These are phyloP conservation scores for Pleodorina starrii DNA, from an alignment of 139 green algal species.

Conservation along the genomic window DNA sequence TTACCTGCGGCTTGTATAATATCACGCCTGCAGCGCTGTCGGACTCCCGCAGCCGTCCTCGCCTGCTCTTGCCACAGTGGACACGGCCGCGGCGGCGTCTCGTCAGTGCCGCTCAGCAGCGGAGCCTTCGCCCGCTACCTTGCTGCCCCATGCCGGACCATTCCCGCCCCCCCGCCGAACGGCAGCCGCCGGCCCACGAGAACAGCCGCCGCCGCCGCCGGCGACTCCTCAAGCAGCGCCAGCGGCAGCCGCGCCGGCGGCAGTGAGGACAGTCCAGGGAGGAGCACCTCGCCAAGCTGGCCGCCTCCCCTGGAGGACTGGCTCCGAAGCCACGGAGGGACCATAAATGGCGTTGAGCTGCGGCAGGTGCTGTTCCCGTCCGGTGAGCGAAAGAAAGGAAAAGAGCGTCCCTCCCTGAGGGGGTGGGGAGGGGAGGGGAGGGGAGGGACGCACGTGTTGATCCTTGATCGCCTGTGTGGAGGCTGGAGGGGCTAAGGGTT, in stretches of 20 bases:
- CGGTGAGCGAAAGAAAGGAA: not conserved
- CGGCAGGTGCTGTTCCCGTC: not conserved
- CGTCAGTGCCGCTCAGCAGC: too few species aligned
- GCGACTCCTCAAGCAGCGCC: not conserved
- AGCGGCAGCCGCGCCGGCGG: not conserved
- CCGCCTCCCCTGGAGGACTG: conserved; percentile 25
- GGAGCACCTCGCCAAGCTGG: not conserved
- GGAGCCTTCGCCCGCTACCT: too few species aligned
- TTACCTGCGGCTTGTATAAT: too few species aligned
- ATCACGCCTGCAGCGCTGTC: too few species aligned
- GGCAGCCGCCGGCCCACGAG: too few species aligned
- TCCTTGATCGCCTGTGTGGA: not conserved
- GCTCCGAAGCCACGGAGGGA: conserved; percentile 1
- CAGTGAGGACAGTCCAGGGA: not conserved
- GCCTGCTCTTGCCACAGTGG: too few species aligned
- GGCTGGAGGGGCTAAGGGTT: not conserved
- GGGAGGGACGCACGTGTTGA: too few species aligned
- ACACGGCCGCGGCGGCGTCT: too few species aligned
- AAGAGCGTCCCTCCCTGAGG: not conserved
- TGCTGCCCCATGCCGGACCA: too few species aligned
- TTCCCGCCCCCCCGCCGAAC: too few species aligned
- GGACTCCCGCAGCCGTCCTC: too few species aligned
- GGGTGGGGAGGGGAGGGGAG: not conserved
- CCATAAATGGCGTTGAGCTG: conserved; percentile 13
- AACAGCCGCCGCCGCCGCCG: not conserved